phyloP scores from a whole-genome alignment of 768 basidiomycete species.

The Termitomyces sp. region DNA sequence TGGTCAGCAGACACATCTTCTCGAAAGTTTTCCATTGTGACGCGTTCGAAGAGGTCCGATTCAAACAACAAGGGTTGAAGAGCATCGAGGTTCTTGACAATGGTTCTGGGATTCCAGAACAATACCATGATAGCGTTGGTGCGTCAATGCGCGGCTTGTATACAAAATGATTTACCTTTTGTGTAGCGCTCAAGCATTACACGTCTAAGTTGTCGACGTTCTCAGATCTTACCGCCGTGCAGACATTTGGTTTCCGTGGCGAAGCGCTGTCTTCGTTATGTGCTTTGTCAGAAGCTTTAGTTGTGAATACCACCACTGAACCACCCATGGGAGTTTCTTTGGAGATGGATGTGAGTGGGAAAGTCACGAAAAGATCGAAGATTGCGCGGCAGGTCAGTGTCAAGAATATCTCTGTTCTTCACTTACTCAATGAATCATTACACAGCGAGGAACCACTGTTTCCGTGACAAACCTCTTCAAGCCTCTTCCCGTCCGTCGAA shows the following conservation, averaged over 20 bases:
- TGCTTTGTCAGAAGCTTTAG: slow-evolving; percentile 66
- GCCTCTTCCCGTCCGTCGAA: slow-evolving; percentile 83
- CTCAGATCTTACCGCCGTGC: slow-evolving; percentile 63
- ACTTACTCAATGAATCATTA: neutral
- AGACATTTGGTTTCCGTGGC: slow-evolving; percentile 91
- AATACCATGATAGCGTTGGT: slow-evolving; percentile 81
- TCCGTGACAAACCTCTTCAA: slow-evolving; percentile 65
- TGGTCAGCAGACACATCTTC: slow-evolving; percentile 40
- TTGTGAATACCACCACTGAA: slow-evolving; percentile 68
- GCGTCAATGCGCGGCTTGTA: slow-evolving; percentile 15
- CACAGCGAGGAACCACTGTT: slow-evolving; percentile 84
- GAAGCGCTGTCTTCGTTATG: slow-evolving; percentile 95
- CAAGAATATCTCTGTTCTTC: neutral
- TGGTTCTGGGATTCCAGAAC: slow-evolving; percentile 75
- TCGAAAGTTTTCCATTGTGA: neutral
- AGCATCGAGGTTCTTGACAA: slow-evolving; percentile 90
- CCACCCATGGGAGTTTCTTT: slow-evolving; percentile 78
- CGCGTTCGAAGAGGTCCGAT: slow-evolving; percentile 64
- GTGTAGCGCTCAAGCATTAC: slow-evolving; percentile 79
- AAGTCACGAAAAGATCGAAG: slow-evolving; percentile 47
- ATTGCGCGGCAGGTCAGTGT: slow-evolving; percentile 70
- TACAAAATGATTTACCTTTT: neutral
- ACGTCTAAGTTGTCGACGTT: slow-evolving; percentile 87
- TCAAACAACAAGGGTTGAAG: slow-evolving; percentile 82
- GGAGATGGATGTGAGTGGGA: slow-evolving; percentile 66